Conservation (phyloP, 2,329 filamentous ascomycete species). For the Xylaria sp. region DNA sequence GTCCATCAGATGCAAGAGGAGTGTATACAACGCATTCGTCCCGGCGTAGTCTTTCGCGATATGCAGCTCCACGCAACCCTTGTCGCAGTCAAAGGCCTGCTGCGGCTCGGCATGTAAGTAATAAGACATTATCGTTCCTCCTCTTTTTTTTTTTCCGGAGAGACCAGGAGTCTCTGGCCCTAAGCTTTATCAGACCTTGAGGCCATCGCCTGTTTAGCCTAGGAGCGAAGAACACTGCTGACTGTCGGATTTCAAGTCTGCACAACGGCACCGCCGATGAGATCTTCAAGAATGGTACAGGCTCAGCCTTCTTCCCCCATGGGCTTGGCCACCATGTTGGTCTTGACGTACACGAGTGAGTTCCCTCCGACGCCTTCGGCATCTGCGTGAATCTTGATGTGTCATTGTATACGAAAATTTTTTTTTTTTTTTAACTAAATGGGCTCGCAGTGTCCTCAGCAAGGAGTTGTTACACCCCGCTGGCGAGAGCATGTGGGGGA, state of each 20-base stretch:
- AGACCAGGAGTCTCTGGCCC: not conserved
- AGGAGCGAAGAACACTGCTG: not conserved
- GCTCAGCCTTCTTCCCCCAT: slow-evolving; percentile 73
- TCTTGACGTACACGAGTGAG: slow-evolving; percentile 70
- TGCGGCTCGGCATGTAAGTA: slow-evolving; percentile 71
- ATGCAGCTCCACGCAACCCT: slow-evolving; percentile 78
- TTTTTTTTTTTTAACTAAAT: not conserved
- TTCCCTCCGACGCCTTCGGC: slow-evolving; percentile 11
- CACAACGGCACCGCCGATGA: slow-evolving; percentile 68
- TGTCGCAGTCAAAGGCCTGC: slow-evolving; percentile 76
- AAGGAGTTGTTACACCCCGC: slow-evolving; percentile 47
- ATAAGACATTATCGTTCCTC: not conserved
- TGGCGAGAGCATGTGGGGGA: slow-evolving; percentile 49
- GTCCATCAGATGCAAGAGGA: slow-evolving; percentile 84
- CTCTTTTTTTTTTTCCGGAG: not conserved
- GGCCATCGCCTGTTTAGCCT: not conserved
- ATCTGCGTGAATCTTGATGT: not conserved
- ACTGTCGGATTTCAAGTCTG: slow-evolving; percentile 52
- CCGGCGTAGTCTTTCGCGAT: slow-evolving; percentile 76
- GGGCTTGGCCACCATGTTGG: slow-evolving; percentile 74
- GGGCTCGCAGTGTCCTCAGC: slow-evolving; percentile 45
- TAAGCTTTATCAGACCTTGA: not conserved
- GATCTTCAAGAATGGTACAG: slow-evolving; percentile 63
- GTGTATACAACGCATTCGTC: slow-evolving; percentile 75
- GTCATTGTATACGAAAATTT: not conserved